A percentile compares a stretch with the other conserved stretches of the same genome.
phyloP scores from a whole-genome alignment of 768 basidiomycete genomes.

The Clitopilus passeckerianus region DNA sequence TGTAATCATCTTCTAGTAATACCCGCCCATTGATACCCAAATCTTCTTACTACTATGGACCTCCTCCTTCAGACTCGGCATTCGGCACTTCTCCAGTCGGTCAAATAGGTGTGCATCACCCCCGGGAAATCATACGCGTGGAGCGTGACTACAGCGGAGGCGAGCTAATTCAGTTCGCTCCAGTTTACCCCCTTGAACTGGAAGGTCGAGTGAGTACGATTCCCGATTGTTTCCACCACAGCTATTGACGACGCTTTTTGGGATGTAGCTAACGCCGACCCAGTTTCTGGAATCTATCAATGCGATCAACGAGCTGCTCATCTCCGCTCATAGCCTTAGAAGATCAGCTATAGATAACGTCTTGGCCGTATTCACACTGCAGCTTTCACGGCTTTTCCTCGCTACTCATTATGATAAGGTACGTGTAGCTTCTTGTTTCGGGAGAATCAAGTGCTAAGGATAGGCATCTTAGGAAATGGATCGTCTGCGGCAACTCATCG shows the following conservation, averaged over 20 bases:
- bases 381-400: slow-evolving; percentile 66
- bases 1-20: slow-evolving; percentile 14
- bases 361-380: slow-evolving; percentile 74
- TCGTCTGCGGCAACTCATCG: slow-evolving; percentile 56
- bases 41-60: slow-evolving; percentile 82
- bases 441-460: neutral
- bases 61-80: slow-evolving; percentile 70
- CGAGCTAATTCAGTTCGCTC: slow-evolving; percentile 86
- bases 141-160: slow-evolving; percentile 92
- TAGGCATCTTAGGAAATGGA: slow-evolving; percentile 63
- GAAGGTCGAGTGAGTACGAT: slow-evolving; percentile 75
- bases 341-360: slow-evolving; percentile 75
- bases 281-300: slow-evolving; percentile 90
- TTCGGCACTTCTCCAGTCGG: slow-evolving; percentile 81
- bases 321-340: slow-evolving; percentile 77
- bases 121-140: slow-evolving; percentile 86
- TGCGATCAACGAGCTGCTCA: slow-evolving; percentile 82
- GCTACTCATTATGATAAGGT: slow-evolving; percentile 81
- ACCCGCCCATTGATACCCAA: slow-evolving; percentile 58
- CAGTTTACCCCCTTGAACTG: slow-evolving; percentile 86
- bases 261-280: slow-evolving; percentile 75
- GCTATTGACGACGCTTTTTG: slow-evolving; percentile 4
- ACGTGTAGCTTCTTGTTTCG: slow-evolving; percentile 18
- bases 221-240: neutral
- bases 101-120: slow-evolving; percentile 83